Conservation (phyloP, 1,284 basidiomycete genomes). For the Psilocybe mexicana region DNA sequence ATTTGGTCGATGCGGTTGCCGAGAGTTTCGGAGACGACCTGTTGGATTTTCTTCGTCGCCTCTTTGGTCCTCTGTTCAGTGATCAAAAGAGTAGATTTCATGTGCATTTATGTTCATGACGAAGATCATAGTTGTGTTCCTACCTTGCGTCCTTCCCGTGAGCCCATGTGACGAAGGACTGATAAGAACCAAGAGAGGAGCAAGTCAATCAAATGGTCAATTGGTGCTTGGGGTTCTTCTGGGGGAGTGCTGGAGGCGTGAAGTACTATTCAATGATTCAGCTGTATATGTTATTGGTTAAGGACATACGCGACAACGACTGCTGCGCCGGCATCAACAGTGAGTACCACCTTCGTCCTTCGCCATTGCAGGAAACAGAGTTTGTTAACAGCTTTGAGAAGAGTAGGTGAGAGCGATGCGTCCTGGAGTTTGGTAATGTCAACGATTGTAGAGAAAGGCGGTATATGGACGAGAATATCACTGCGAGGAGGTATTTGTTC, state of each 20-base stretch:
- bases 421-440: neutral
- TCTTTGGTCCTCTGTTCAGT: slow-evolving; percentile 20
- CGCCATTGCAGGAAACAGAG: neutral
- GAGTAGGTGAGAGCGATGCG: neutral
- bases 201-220: slow-evolving; percentile 1
- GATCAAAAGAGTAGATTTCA: too few relatives aligned
- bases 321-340: slow-evolving; percentile 4
- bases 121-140: neutral
- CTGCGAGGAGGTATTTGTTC: slow-evolving; percentile 8
- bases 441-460: neutral
- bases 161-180: neutral
- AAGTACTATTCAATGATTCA: neutral
- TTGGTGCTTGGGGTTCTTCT: slow-evolving; percentile 3
- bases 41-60: slow-evolving; percentile 18
- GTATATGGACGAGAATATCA: neutral
- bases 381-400: neutral
- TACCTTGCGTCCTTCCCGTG: slow-evolving; percentile 17
- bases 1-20: slow-evolving; percentile 23
- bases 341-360: slow-evolving; percentile 5
- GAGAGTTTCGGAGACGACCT: slow-evolving; percentile 15
- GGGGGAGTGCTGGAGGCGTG: slow-evolving; percentile 3
- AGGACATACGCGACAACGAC: slow-evolving; percentile 13
- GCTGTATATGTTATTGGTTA: neutral
- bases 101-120: neutral
- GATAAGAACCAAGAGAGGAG: neutral